phyloP scores from a whole-genome alignment of 306 rosid genomes.

The Prunus fruticosa region DNA sequence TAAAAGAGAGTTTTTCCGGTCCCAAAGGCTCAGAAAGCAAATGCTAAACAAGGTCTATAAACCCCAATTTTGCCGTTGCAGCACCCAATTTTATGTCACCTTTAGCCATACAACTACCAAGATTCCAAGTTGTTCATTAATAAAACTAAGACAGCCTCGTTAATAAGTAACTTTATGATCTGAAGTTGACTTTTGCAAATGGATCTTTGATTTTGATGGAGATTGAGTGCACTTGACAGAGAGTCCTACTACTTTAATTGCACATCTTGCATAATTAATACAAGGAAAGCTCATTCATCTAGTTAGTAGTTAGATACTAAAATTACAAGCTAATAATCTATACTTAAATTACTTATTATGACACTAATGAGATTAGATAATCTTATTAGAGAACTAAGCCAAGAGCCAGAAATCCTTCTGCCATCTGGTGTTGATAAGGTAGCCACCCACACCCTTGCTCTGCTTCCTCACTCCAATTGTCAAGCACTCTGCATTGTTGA shows the following conservation, averaged over 20 bases:
- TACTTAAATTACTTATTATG: not conserved
- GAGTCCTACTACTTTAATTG: not conserved
- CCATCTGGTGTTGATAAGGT: slow-evolving; percentile 88
- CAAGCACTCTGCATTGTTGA: slow-evolving; percentile 76
- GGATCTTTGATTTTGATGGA: not conserved
- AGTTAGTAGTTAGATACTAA: slow-evolving; percentile 48
- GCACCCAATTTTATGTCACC: not conserved
- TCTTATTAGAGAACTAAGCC: slow-evolving; percentile 44
- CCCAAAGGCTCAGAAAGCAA: no score
- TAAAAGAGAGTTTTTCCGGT: no score
- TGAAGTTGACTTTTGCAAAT: not conserved
- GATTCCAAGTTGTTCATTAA: not conserved
- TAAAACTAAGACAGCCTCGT: not conserved
- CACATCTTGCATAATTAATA: slow-evolving; percentile 5
- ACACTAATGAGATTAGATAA: not conserved
- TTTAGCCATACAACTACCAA: no score
- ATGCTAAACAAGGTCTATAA: no score
- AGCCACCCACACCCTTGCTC: slow-evolving; percentile 77
- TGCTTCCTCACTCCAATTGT: slow-evolving; percentile 95
- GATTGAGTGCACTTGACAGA: not conserved
- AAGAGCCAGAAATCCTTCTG: slow-evolving; percentile 97
- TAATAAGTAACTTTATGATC: slow-evolving; percentile 4
- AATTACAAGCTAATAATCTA: slow-evolving; percentile 25
- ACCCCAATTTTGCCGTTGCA: not conserved
- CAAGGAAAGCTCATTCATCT: slow-evolving; percentile 7